These are phyloP conservation scores for Aureobasidium sp. DNA, from an alignment of 2,329 filamentous ascomycete genomes.

Conservation along the genomic window DNA sequence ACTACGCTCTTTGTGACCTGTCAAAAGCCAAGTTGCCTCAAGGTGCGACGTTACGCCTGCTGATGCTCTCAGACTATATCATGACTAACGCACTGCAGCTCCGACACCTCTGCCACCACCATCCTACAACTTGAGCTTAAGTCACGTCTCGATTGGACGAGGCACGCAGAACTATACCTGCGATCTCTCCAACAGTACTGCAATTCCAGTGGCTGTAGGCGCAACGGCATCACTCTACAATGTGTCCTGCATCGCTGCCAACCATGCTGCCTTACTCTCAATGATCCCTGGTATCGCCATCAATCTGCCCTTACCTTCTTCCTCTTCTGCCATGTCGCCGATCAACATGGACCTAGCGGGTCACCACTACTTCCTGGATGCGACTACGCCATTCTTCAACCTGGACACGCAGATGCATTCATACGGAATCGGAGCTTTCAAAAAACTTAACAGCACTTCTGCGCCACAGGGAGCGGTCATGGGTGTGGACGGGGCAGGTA, in stretches of 20 bases:
- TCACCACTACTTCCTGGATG: slow-evolving; percentile 71
- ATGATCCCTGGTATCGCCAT: slow-evolving; percentile 62
- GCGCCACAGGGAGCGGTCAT: slow-evolving; percentile 57
- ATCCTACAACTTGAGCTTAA: slow-evolving; percentile 54
- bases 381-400: slow-evolving; percentile 71
- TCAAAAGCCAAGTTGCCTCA: slow-evolving; percentile 6
- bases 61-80: neutral
- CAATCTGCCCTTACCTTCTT: slow-evolving; percentile 51
- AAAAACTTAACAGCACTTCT: slow-evolving; percentile 52
- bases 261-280: slow-evolving; percentile 59
- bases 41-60: neutral
- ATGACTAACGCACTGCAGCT: slow-evolving; percentile 18
- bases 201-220: slow-evolving; percentile 58
- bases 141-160: slow-evolving; percentile 77
- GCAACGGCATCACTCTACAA: slow-evolving; percentile 84
- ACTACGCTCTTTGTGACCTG: slow-evolving; percentile 8
- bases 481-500: slow-evolving; percentile 52
- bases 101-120: slow-evolving; percentile 52
- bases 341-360: slow-evolving; percentile 61
- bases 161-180: slow-evolving; percentile 96
- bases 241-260: slow-evolving; percentile 68
- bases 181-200: slow-evolving; percentile 47
- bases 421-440: slow-evolving; percentile 56
- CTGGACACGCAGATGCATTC: slow-evolving; percentile 51
- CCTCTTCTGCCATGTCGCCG: slow-evolving; percentile 37